Percentiles rank a stretch among this genome's conserved stretches.
These are phyloP conservation scores for Calonectria henricotiae DNA, from an alignment of 2,329 filamentous ascomycete genomes.

Conservation along the genomic window DNA sequence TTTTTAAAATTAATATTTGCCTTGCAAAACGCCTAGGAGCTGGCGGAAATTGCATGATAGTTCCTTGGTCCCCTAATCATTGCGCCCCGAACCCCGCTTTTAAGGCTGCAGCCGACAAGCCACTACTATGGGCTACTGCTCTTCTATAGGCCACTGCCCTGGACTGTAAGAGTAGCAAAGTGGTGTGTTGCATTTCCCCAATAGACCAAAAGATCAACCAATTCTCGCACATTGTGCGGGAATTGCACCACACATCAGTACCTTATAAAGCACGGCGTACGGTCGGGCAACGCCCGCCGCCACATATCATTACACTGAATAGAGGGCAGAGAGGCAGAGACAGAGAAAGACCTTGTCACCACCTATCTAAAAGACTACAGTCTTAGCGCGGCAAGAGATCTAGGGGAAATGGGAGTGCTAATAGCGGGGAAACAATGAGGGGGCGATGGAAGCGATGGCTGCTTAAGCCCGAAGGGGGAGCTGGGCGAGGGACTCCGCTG, in stretches of 20 bases:
- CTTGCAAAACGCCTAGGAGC: background rate
- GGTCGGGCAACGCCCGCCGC: too few species aligned
- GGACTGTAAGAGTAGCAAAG: background rate
- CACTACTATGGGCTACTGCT: background rate
- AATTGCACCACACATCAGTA: too few species aligned
- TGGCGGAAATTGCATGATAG: constrained; percentile 19
- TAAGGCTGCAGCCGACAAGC: constrained; percentile 15
- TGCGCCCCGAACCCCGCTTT: constrained; percentile 14
- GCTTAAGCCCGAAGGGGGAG: constrained; percentile 21
- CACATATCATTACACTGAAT: background rate
- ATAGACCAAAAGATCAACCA: too few species aligned
- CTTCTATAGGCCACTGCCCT: constrained; percentile 1
- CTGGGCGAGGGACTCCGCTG: constrained; percentile 12
- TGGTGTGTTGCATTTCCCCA: too few species aligned
- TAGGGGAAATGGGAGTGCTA: constrained; percentile 14
- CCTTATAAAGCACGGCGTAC: too few species aligned
- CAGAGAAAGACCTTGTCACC: background rate
- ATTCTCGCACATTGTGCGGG: too few species aligned
- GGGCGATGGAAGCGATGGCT: constrained; percentile 19
- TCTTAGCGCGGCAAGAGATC: constrained; percentile 27
- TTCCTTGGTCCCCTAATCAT: background rate
- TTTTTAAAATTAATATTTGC: background rate
- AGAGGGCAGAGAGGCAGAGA: background rate
- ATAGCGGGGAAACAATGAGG: background rate
- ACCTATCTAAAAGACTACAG: constrained; percentile 13